Base-by-base conservation (phyloP, 371 early-diverging fungal genomes). In the Mucor circinelloides region DNA sequence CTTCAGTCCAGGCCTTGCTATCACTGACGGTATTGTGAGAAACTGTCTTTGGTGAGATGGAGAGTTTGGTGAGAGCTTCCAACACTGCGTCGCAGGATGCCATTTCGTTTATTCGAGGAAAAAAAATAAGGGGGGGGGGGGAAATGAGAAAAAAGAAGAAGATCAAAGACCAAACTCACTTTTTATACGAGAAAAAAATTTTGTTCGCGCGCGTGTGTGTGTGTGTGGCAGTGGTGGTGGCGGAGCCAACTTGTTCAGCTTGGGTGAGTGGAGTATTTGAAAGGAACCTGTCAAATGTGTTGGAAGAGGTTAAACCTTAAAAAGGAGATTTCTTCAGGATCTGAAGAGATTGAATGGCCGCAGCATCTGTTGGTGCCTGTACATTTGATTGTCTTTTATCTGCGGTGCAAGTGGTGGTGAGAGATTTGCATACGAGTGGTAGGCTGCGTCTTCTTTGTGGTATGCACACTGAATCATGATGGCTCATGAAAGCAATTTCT, bases 1-100 rank as follows among this genome's bases (percentile, higher is more conserved):
- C 81, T 31, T 76, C 74, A 12, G 76, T 67, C 90, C 90, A 90
- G 42, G 80, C 67, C 60, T 85, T 80, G 70, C 83, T 82, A 58
- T 79, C 85, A 57, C 76, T 76, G 15, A 83, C 89, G 25, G 85
- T 56, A 3, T 75, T 84, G 66, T 90, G 90, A 60, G 83, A 78
- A 28, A 85, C 74, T 3, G 82, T 71, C 54, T 78, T 78, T 34
- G 79, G 73, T 8, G 64, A 54, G 34, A 85, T 77, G 46, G 77
- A 79, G 60, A 83, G 84, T 63, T 79, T 76, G 60, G 68, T 58
- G 42, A 85, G 75, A 12, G 68, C 56, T 46, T 78, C 77, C 52
- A 76, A 61, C 23, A 84, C 81, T 63, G 75, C 66, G 59, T 75
- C 74, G 57, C 55, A 72, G 38, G 69, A 64, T 48, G 82, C 69